Evolutionary conservation across 73 alveolate genomes (phyloP).

Genomic region (Paramecium pentaurelia): DNA sequence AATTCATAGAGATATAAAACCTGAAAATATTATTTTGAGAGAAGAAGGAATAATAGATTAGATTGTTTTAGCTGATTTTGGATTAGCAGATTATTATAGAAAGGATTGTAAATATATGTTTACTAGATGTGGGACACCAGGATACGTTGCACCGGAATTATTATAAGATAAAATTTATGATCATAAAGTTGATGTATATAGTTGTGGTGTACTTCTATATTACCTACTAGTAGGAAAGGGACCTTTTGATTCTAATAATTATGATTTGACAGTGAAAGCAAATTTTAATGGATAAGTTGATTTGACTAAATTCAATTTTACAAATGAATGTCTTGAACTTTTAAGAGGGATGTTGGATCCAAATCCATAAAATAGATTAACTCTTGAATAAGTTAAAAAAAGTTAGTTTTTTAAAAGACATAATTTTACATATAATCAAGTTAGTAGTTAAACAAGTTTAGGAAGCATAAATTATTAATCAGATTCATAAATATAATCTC

Average conservation of each 20-base stretch:
- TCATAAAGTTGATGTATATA: slow-evolving; percentile 73
- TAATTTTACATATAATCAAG: neutral
- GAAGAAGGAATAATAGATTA: slow-evolving; percentile 67
- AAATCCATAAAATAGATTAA: slow-evolving; percentile 12
- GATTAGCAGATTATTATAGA: slow-evolving; percentile 73
- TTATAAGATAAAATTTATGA: slow-evolving; percentile 63
- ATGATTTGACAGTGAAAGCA: slow-evolving; percentile 15
- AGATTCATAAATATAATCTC: neutral
- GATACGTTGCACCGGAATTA: slow-evolving; percentile 75
- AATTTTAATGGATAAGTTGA: slow-evolving; percentile 8
- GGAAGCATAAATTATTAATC: neutral
- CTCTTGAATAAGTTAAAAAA: neutral
- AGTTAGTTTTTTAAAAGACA: neutral
- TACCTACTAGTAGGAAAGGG: slow-evolving; percentile 65
- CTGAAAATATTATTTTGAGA: slow-evolving; percentile 79
- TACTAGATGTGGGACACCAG: slow-evolving; percentile 77
- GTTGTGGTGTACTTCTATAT: slow-evolving; percentile 68
- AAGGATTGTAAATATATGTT: slow-evolving; percentile 53
- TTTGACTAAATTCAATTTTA: neutral
- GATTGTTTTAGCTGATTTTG: slow-evolving; percentile 81
- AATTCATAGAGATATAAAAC: slow-evolving; percentile 85
- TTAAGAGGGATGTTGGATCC: slow-evolving; percentile 23
- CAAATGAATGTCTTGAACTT: neutral
- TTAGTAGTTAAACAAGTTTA: neutral
- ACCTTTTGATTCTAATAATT: slow-evolving; percentile 62